These are phyloP conservation scores for Toxoplasma gondii DNA, from an alignment of 169 alveolate species.

Conservation along the genomic window DNA sequence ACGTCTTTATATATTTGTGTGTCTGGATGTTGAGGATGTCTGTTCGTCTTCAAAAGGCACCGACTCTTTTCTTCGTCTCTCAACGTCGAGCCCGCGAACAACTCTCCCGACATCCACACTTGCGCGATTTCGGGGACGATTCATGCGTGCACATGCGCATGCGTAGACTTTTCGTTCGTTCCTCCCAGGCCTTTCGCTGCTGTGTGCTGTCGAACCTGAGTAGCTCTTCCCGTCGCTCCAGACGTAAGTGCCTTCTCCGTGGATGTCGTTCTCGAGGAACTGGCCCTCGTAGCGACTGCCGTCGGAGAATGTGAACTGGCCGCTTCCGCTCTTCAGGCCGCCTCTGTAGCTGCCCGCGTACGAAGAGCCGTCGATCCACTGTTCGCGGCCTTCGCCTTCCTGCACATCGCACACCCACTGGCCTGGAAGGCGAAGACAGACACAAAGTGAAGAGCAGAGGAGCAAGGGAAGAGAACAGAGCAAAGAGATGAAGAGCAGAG, in stretches of 20 bases:
- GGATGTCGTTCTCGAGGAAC: slow-evolving; percentile 77
- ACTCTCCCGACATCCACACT: no score
- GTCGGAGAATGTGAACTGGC: slow-evolving; percentile 83
- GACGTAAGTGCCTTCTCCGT: slow-evolving; percentile 84
- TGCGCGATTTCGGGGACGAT: no score
- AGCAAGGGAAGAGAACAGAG: background rate
- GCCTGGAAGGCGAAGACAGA: slow-evolving; percentile 66
- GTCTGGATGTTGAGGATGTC: no score
- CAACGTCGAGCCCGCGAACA: no score
- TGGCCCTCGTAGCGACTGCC: slow-evolving; percentile 82
- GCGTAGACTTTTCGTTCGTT: no score
- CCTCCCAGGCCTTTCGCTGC: no score
- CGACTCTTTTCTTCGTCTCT: no score
- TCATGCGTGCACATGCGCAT: no score
- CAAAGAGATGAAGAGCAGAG: background rate
- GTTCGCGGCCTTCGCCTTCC: slow-evolving; percentile 86
- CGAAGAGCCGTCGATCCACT: slow-evolving; percentile 85
- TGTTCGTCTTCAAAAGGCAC: no score
- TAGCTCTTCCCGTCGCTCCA: slow-evolving; percentile 70
- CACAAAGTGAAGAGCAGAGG: background rate
- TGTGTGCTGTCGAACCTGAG: slow-evolving; percentile 69
- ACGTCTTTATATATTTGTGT: no score
- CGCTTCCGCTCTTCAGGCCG: slow-evolving; percentile 80
- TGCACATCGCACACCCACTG: slow-evolving; percentile 83
- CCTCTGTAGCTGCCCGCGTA: slow-evolving; percentile 82